Percentiles rank a stretch among this genome's conserved stretches.
Evolutionary conservation across 306 rosid species (phyloP).

Genomic region (Lathyrus oleraceus): DNA sequence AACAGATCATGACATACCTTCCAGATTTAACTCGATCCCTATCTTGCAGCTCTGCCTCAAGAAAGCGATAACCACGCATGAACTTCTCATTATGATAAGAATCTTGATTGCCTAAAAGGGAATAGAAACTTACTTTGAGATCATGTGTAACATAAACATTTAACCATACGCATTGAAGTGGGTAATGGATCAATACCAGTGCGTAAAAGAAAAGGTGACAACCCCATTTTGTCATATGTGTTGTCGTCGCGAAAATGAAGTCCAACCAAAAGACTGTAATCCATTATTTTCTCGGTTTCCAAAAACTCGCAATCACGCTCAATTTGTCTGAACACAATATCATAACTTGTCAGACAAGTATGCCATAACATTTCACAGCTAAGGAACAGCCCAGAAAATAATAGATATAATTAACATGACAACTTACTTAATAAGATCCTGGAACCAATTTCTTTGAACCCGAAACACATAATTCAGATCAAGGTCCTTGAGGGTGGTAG

Average conservation of each 20-base stretch:
- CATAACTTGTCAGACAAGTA: slow-evolving; percentile 32
- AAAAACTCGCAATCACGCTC: slow-evolving; percentile 91
- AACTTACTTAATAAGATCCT: slow-evolving; percentile 78
- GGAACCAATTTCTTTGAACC: slow-evolving; percentile 70
- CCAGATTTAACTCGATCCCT: slow-evolving; percentile 90
- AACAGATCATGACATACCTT: slow-evolving; percentile 56
- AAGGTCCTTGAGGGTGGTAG: slow-evolving; percentile 94
- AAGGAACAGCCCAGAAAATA: not conserved
- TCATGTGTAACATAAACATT: not conserved
- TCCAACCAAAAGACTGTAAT: slow-evolving; percentile 94
- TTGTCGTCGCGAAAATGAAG: slow-evolving; percentile 89
- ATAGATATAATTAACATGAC: not conserved
- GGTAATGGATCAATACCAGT: slow-evolving; percentile 61
- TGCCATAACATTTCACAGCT: not conserved
- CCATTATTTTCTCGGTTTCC: slow-evolving; percentile 98
- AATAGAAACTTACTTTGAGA: slow-evolving; percentile 20
- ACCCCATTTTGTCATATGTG: slow-evolving; percentile 73
- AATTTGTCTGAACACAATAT: slow-evolving; percentile 65
- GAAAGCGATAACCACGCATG: slow-evolving; percentile 92
- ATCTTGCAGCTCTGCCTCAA: slow-evolving; percentile 92
- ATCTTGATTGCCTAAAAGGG: slow-evolving; percentile 66
- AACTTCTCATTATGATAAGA: slow-evolving; percentile 81
- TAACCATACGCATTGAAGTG: not conserved
- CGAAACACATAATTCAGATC: slow-evolving; percentile 94
- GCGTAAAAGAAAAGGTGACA: slow-evolving; percentile 85